Evolutionary conservation across 495 filamentous ascomycete species (phyloP), one percentile per base, ranked within the genome.

Genomic region (Neurospora tetraspora): DNA sequence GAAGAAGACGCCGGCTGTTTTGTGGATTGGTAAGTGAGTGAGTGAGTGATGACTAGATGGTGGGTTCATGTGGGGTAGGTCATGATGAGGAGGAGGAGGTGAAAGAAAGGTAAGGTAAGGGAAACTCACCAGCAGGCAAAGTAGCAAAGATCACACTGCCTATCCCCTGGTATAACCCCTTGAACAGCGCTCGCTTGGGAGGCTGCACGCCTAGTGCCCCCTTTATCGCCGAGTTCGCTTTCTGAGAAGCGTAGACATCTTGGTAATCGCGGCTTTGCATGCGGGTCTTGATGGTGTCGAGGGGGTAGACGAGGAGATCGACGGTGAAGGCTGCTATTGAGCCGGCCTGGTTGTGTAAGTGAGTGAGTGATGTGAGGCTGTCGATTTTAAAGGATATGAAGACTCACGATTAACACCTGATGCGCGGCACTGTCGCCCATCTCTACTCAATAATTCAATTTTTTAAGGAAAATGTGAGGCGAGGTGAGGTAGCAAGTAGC

Each of bases 81-180:
- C 0, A 37, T 37, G 6, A 12, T 40, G 4, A 40, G 10, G 11
- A 2, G 27, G 40, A 18, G 40, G 6, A 10, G 39, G 11, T 42
- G 43, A 11, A 47, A 5, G 2, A 16, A 42, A 45, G 42, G 18
- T 20, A 45, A 31, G 53, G n/a, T n/a, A 27, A 45, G n/a, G n/a
- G n/a, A 36, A 73, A 81, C 85, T 73, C 77, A 92, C 92, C 93
- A 39, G 93, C 92, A 5, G 94, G 94, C 34, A 97, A 85, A 0
- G 94, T 97, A 10, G 93, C 90, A n/a, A 97, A 80, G 6, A 97
- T 89, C 3, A 97, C 91, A 77, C 92, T 94, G 69, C 93, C 93
- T 9, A 97, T 88, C 5, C 94, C 94, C 81, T 97, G 94, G 76
- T 97, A 97, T 16, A 97, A 76, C 0, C 94, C 94, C 6, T 86